Evolutionary conservation across 176 grass and related monocot genomes (phyloP), one percentile per base, ranked within the genome.

Genomic region (Areca catechu): DNA sequence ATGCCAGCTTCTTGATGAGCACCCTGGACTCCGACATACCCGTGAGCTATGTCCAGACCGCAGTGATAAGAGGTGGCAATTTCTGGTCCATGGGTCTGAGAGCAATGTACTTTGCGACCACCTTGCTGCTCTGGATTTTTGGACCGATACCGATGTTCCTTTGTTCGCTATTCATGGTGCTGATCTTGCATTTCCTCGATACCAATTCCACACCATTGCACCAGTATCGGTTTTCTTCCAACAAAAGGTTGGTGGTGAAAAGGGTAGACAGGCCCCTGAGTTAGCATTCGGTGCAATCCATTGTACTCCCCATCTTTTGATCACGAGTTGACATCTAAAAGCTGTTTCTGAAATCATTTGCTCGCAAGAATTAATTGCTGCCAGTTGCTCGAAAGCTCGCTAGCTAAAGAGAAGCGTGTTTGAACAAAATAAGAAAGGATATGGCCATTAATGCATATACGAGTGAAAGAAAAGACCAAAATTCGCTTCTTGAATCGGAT

Each of bases 101-200:
- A 15, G 81, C 93, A 1, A 77, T 98, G 60, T 92, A 98, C 75
- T 85, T 98, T 0, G 87, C 87, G 1, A 98, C 93, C 0, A 80
- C 87, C 0, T 68, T 98, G 77, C 75, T 98, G 43, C 85, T 92
- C 54, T 98, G 93, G 93, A 82, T 98, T 60, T 98, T 98, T 5
- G 87, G 87, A 10, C 93, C 87, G 0, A 80, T 98, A 20, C 84
- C 84, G 0, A 98, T 92, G 93, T 92, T 98, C 0, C 49, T 60
- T 17, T 88, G 87, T 70, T 88, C 93, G 0, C 21, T 98, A 15
- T 63, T 83, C 49, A 92, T 85, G 93, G 93, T 92, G 51, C 18
- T 60, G 57, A 78, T 88, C 50, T 77, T 98, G 4, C 83, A 98
- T 53, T 62, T 88, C 57, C 81, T 92, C 0, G 93, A 98, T 62